Base-by-base conservation (phyloP, 257 asterid species). In the Nicotiana knightiana region DNA sequence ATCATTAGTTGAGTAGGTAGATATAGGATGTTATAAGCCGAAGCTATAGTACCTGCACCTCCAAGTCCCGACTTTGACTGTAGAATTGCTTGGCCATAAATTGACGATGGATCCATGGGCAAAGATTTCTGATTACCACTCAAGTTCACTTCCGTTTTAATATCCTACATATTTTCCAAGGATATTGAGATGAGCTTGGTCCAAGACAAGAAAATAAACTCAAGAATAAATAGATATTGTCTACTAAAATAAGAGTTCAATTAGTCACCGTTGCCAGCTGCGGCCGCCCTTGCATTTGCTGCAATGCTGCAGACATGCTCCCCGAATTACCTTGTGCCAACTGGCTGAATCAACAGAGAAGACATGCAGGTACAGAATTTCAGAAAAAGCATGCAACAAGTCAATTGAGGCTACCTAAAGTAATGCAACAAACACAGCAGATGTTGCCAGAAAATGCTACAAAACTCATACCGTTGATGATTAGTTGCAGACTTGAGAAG, bases 261-360 rank as follows among this genome's bases (percentile, higher is more conserved):
- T 86, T 76, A 81, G 81, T 86, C 93, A 97, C 99, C 83, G 84
- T 79, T 67, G 95, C 80, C 84, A 94, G 87, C 86, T 94, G 99
- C 13, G 97, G 90, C 59, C 98, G 87, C 76, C 98, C 99, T 87
- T 94, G 99, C 89, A 97, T 93, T 88, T 93, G 99, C 90, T 96
- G 99, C 93, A 97, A 87, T 67, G 98, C 96, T 48, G 92, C 97
- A 87, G 97, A 87, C 96, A 96, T 91, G 90, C 91, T 88, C 57
- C 93, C 98, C 79, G 97, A 88, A 86, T 88, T 92, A 75, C 98
- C 94, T 91, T 94, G 98, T 37, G 91, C 91, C 92, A 92, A 84
- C 88, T 93, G 99, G 83, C 98, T 96, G 97, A 82, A 89, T 88
- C 86, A 90, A 85, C 86, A 28, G 80, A 75, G 63, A 75, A 75